A percentile compares a stretch with the other conserved stretches of the same genome.
These are phyloP conservation scores for Sextonia rubra DNA, from an alignment of 164 flowering plant species.

Conservation along the genomic window DNA sequence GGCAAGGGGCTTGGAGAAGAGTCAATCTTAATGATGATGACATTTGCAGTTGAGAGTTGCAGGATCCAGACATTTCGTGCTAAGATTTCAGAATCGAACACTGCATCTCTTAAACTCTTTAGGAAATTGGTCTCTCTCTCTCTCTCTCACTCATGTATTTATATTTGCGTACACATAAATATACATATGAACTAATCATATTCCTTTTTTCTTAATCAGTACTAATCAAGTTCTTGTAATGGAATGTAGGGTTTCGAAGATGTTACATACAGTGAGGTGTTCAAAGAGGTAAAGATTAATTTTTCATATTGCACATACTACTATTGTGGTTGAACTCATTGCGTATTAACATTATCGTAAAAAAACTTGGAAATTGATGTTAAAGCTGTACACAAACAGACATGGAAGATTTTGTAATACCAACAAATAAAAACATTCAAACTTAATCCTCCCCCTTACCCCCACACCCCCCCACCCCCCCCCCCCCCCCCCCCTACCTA, in stretches of 20 bases:
- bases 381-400: too few species aligned
- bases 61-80: constrained; percentile 57
- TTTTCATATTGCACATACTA: neutral
- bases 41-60: constrained; percentile 59
- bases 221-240: constrained; percentile 7
- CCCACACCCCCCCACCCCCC: too few species aligned
- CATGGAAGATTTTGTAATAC: too few species aligned
- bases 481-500: too few species aligned
- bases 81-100: constrained; percentile 84
- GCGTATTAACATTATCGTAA: too few species aligned
- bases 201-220: neutral
- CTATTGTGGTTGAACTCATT: too few species aligned
- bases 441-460: too few species aligned
- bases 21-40: constrained; percentile 87
- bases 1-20: constrained; percentile 96
- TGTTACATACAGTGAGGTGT: constrained; percentile 57
- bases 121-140: constrained; percentile 63
- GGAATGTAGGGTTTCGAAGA: constrained; percentile 70
- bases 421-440: too few species aligned
- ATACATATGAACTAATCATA: neutral
- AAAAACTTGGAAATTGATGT: too few species aligned
- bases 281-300: constrained; percentile 64
- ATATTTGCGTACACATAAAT: neutral
- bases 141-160: constrained; percentile 5
- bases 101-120: constrained; percentile 63